These are phyloP conservation scores for Pestalotiopsis fici DNA, from an alignment of 2,329 filamentous ascomycete genomes.

Conservation along the genomic window DNA sequence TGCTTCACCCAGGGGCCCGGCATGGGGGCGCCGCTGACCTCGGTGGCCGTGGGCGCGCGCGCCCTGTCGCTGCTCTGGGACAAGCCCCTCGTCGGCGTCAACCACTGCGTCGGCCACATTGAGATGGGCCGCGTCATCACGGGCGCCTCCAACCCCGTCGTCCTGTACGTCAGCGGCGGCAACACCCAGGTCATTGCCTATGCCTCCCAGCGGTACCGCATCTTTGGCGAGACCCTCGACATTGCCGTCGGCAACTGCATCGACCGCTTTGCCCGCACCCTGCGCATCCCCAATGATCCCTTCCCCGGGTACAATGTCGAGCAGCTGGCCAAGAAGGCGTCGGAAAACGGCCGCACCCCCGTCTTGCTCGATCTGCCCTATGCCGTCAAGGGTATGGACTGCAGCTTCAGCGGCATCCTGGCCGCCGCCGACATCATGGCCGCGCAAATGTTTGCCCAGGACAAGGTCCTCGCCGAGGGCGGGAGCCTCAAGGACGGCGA, in stretches of 20 bases:
- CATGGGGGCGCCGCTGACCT: slow-evolving; percentile 91
- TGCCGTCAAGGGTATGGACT: slow-evolving; percentile 98
- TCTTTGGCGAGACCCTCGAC: slow-evolving; percentile 96
- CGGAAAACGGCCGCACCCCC: slow-evolving; percentile 47
- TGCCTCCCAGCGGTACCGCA: slow-evolving; percentile 89
- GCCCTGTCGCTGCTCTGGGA: slow-evolving; percentile 82
- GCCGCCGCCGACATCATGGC: slow-evolving; percentile 81
- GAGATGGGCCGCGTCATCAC: slow-evolving; percentile 98
- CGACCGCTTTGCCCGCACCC: slow-evolving; percentile 89
- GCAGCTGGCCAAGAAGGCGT: slow-evolving; percentile 74
- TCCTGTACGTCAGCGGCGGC: slow-evolving; percentile 92
- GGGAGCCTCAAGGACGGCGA: slow-evolving; percentile 40
- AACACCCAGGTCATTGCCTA: slow-evolving; percentile 99
- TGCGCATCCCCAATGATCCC: slow-evolving; percentile 91
- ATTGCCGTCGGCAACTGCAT: slow-evolving; percentile 98
- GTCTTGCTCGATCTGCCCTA: slow-evolving; percentile 84
- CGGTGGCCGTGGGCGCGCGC: slow-evolving; percentile 82
- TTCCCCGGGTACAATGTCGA: slow-evolving; percentile 98
- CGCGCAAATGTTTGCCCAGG: slow-evolving; percentile 57
- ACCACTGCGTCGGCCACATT: slow-evolving; percentile 98
- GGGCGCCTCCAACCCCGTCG: slow-evolving; percentile 85
- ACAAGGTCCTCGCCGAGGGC: slow-evolving; percentile 30
- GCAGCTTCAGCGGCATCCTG: slow-evolving; percentile 90
- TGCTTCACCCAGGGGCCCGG: slow-evolving; percentile 96
- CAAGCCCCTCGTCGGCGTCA: slow-evolving; percentile 89